Evolutionary conservation across 176 grass and related monocot genomes (phyloP).

Genomic region (Phoenix roebelenii): DNA sequence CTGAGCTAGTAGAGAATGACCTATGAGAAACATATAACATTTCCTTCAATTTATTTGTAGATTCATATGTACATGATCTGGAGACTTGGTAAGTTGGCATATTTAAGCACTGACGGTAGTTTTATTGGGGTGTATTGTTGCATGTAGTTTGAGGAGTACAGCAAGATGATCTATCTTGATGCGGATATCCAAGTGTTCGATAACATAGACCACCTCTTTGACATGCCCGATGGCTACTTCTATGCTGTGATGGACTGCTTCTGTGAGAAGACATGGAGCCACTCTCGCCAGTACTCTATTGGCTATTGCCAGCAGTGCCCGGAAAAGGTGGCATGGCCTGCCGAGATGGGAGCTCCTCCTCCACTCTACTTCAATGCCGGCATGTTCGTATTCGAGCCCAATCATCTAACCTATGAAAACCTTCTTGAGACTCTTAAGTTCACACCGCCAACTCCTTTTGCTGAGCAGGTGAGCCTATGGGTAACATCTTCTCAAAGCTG

Average conservation of each 20-base stretch:
- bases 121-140: background rate
- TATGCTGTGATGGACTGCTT: background rate
- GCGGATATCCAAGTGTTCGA: conserved; percentile 7
- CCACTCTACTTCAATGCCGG: conserved; percentile 12
- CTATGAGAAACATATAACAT: too few species aligned
- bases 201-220: background rate
- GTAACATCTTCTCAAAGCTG: too few species aligned
- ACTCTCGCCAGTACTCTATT: background rate
- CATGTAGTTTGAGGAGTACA: conserved; percentile 3
- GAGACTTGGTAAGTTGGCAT: too few species aligned
- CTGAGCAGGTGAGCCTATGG: background rate
- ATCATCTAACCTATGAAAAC: background rate
- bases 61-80: too few species aligned
- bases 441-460: conserved; percentile 1
- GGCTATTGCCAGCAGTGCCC: background rate
- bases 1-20: too few species aligned
- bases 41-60: too few species aligned
- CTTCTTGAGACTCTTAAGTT: background rate
- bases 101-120: too few species aligned
- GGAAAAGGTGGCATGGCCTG: conserved; percentile 1
- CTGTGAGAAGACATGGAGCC: conserved; percentile 1
- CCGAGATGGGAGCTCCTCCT: background rate
- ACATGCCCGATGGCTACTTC: conserved; percentile 3
- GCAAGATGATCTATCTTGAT: conserved; percentile 7
- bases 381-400: conserved; percentile 2